These are phyloP conservation scores for Lumnitzera racemosa DNA, from an alignment of 345 rosid species.

Conservation along the genomic window DNA sequence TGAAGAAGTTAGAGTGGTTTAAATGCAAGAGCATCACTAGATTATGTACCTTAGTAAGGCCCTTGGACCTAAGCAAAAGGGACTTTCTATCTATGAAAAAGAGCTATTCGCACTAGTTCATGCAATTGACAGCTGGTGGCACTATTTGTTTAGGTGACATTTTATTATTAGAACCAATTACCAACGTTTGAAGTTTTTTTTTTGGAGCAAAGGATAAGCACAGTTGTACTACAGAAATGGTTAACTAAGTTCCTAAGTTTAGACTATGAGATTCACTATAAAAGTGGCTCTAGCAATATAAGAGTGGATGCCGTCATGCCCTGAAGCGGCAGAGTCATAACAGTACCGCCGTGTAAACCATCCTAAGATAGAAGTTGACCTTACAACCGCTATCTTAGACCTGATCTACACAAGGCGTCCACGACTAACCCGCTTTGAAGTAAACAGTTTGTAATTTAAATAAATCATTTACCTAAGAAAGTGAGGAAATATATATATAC, in stretches of 20 bases:
- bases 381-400: no score
- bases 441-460: no score
- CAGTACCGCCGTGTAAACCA: no score
- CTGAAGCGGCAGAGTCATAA: no score
- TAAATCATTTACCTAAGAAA: no score
- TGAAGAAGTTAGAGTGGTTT: not conserved
- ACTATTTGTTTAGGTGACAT: not conserved
- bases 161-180: constrained; percentile 7
- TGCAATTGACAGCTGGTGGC: constrained; percentile 1
- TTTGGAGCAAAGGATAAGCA: not conserved
- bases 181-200: not conserved
- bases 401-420: no score
- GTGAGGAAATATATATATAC: no score
- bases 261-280: constrained; percentile 2
- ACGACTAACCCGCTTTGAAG: no score
- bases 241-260: not conserved
- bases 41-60: constrained; percentile 2
- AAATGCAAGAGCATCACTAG: not conserved
- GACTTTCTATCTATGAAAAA: not conserved
- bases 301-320: not conserved
- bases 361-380: no score
- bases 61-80: not conserved
- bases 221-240: constrained; percentile 5
- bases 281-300: not conserved
- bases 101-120: not conserved